phyloP scores from a whole-genome alignment of 176 grass and related monocot genomes.

The Zizania latifolia region DNA sequence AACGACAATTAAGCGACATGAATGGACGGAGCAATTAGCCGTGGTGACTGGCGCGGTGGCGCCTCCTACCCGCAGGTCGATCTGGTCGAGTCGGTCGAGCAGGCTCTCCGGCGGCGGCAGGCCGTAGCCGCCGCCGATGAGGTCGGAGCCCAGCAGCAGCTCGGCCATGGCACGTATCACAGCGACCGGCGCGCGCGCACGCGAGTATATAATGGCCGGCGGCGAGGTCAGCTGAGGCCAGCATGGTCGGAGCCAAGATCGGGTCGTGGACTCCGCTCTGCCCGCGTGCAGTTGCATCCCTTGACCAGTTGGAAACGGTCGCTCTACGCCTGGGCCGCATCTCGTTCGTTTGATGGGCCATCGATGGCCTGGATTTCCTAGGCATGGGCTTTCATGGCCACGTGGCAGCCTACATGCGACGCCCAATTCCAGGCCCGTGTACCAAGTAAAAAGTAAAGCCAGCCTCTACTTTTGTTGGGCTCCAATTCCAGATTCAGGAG shows the following conservation, averaged over 20 bases:
- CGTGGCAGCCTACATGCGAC: too few relatives aligned
- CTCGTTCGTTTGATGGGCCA: background rate
- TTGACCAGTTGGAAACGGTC: background rate
- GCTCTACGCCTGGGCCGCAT: background rate
- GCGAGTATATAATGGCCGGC: constrained; percentile 5
- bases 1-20: background rate
- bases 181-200: background rate
- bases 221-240: background rate
- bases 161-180: constrained; percentile 25
- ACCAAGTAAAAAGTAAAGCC: too few relatives aligned
- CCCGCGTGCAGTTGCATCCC: background rate
- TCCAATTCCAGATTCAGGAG: too few relatives aligned
- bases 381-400: too few relatives aligned
- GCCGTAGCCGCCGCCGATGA: constrained; percentile 29
- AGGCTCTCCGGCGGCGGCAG: constrained; percentile 34
- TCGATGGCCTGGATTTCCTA: too few relatives aligned
- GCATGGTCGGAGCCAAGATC: constrained; percentile 7
- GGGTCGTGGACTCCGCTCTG: constrained; percentile 14
- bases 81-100: constrained; percentile 38
- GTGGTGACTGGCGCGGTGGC: background rate
- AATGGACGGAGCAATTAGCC: too few relatives aligned
- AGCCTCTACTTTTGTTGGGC: too few relatives aligned
- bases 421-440: too few relatives aligned
- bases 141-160: constrained; percentile 31
- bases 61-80: constrained; percentile 29